Evolutionary conservation across 164 flowering plant species (phyloP).

Genomic region (Berberis thunbergii): DNA sequence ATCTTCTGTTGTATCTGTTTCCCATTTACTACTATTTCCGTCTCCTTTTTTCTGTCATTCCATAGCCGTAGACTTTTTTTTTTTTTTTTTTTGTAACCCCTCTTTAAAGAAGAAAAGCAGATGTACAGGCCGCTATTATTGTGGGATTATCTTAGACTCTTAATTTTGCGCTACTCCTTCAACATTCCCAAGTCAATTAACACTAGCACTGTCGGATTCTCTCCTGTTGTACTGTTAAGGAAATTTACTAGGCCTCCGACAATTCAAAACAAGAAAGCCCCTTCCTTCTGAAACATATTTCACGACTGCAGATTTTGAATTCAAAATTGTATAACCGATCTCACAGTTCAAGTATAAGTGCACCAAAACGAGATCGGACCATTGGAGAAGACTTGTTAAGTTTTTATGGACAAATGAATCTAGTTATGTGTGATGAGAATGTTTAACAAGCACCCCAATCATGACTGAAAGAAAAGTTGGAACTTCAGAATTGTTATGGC

Average conservation of each 20-base stretch:
- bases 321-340: no score
- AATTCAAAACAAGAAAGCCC: not conserved
- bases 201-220: no score
- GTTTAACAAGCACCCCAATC: no score
- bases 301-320: no score
- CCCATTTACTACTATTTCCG: constrained; percentile 5
- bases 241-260: not conserved
- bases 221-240: not conserved
- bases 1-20: constrained; percentile 24
- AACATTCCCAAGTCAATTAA: no score
- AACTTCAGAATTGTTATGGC: no score
- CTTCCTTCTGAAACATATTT: not conserved
- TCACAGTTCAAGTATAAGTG: no score
- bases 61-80: constrained; percentile 14
- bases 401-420: no score
- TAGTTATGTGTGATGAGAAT: no score
- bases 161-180: not conserved
- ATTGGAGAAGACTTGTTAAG: no score
- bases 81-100: not conserved
- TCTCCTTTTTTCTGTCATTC: constrained; percentile 5
- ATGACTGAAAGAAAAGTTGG: no score
- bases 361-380: no score
- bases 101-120: constrained; percentile 20
- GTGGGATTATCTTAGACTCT: constrained; percentile 13
- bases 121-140: constrained; percentile 29